phyloP scores from a whole-genome alignment of 1,139 yeast genomes.

The Arxiozyma bovina region DNA sequence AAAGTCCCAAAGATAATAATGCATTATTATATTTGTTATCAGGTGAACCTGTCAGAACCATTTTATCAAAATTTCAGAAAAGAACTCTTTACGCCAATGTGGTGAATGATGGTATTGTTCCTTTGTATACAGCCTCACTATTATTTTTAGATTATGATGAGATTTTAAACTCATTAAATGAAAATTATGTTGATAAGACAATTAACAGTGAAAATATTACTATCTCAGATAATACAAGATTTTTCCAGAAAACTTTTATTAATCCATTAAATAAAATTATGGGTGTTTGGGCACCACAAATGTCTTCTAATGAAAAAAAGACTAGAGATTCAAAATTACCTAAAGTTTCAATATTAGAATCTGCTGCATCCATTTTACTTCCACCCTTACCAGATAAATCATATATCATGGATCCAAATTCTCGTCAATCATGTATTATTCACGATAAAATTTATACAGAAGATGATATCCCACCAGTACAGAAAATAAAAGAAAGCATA shows the following conservation, averaged over 20 bases:
- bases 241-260: conserved; percentile 20
- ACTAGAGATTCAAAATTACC: conserved; percentile 36
- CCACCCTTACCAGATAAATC: conserved; percentile 77
- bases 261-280: conserved; percentile 28
- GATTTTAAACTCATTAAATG: conserved; percentile 29
- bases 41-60: conserved; percentile 67
- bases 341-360: conserved; percentile 69
- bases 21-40: conserved; percentile 75
- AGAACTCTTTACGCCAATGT: conserved; percentile 42
- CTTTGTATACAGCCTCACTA: conserved; percentile 77
- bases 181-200: conserved; percentile 7
- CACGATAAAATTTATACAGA: conserved; percentile 75
- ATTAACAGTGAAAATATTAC: conserved; percentile 14
- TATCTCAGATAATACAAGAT: conserved; percentile 17
- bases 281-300: conserved; percentile 28
- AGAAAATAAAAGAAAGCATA: conserved; percentile 8
- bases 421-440: conserved; percentile 47
- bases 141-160: conserved; percentile 65
- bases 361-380: conserved; percentile 69
- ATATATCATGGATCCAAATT: conserved; percentile 56
- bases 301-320: conserved; percentile 11
- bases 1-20: conserved; percentile 26
- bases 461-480: conserved; percentile 48
- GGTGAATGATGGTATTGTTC: conserved; percentile 77
- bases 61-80: conserved; percentile 53